phyloP scores from a whole-genome alignment of 2,329 filamentous ascomycete species.

The Cladophialophora immunda region DNA sequence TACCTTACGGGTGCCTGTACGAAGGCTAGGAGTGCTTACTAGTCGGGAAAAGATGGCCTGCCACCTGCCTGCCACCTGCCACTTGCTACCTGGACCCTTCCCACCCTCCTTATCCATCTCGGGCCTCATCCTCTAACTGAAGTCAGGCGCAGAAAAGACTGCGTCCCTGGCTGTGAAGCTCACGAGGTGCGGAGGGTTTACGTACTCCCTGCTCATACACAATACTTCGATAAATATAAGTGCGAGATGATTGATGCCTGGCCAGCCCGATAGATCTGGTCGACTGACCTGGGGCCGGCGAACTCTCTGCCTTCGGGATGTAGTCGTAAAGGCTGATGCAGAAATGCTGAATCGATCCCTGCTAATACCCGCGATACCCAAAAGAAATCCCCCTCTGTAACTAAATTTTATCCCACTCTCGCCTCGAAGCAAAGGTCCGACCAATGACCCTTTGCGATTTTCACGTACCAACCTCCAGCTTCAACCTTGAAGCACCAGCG shows the following conservation, averaged over 20 bases:
- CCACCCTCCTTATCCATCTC: neutral
- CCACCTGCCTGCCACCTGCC: no score
- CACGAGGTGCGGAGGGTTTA: no score
- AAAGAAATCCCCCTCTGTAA: neutral
- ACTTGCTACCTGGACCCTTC: neutral
- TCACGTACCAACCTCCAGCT: neutral
- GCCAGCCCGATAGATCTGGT: neutral
- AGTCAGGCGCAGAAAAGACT: neutral
- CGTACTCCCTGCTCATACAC: no score
- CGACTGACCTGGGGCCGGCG: neutral
- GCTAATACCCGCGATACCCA: neutral
- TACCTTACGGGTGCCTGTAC: neutral
- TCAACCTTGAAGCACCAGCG: neutral
- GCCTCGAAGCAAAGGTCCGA: neutral
- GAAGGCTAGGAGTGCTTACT: neutral
- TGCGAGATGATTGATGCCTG: no score
- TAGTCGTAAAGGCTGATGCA: neutral
- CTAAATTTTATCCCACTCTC: constrained; percentile 1
- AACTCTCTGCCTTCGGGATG: neutral
- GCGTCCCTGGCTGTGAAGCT: neutral
- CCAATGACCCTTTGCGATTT: neutral
- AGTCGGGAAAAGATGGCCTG: neutral
- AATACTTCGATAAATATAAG: no score
- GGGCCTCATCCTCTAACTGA: neutral
- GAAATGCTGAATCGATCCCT: neutral